A percentile compares a stretch with the other conserved stretches of the same genome.
These are phyloP conservation scores for Aspergillus sp. DNA, from an alignment of 2,329 filamentous ascomycete genomes.

Conservation along the genomic window DNA sequence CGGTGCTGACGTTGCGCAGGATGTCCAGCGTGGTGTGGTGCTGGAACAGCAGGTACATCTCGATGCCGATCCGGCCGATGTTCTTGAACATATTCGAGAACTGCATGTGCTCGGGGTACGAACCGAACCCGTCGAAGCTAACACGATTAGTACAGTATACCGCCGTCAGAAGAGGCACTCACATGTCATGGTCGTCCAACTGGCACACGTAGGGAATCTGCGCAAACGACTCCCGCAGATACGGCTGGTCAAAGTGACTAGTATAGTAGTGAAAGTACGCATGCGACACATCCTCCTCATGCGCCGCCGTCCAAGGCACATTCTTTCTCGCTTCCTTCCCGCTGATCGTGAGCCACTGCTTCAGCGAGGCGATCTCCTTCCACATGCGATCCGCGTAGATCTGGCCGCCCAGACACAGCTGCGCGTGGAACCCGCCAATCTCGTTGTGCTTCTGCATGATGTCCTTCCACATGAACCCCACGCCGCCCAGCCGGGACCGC, in stretches of 20 bases:
- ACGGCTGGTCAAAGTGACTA: constrained; percentile 95
- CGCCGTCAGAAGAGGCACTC: constrained; percentile 41
- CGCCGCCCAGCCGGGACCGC: constrained; percentile 77
- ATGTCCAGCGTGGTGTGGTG: constrained; percentile 96
- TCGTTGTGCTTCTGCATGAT: constrained; percentile 96
- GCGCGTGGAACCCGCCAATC: constrained; percentile 91
- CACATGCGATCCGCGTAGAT: constrained; percentile 94
- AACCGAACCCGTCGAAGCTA: constrained; percentile 95
- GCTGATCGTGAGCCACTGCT: constrained; percentile 91
- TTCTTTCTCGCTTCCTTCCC: constrained; percentile 92
- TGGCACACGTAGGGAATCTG: constrained; percentile 94
- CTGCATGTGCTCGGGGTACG: constrained; percentile 98
- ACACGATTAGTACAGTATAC: neutral
- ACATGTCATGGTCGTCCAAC: constrained; percentile 98
- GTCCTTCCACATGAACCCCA: constrained; percentile 98
- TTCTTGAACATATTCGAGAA: constrained; percentile 98
- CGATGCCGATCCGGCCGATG: constrained; percentile 88
- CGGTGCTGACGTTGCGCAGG: constrained; percentile 81
- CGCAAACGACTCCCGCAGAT: constrained; percentile 89
- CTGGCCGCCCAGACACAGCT: constrained; percentile 88
- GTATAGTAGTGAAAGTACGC: constrained; percentile 99
- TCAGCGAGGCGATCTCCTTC: constrained; percentile 91
- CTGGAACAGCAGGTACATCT: constrained; percentile 98
- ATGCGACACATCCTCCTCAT: constrained; percentile 93
- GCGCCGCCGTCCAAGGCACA: constrained; percentile 85